phyloP scores from a whole-genome alignment of 768 basidiomycete species.

The Phanerochaete carnosa region DNA sequence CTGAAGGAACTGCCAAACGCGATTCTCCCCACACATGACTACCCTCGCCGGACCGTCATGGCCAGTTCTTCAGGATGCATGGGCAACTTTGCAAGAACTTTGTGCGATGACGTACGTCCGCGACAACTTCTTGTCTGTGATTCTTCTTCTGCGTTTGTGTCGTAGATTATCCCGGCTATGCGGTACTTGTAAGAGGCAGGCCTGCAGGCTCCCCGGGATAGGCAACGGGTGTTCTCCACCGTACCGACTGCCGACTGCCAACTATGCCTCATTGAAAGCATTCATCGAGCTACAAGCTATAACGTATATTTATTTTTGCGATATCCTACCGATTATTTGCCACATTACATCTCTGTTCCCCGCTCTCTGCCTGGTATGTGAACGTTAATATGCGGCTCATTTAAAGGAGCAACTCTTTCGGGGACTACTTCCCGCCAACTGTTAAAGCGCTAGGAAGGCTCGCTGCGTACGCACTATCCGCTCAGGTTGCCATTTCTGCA shows the following conservation, averaged over 20 bases:
- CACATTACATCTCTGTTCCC: not conserved
- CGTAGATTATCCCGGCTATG: not conserved
- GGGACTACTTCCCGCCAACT: not conserved
- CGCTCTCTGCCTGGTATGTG: not conserved
- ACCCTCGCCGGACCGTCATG: not conserved
- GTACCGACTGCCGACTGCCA: not conserved
- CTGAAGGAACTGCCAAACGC: not conserved
- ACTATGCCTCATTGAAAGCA: not conserved
- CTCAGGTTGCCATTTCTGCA: not conserved
- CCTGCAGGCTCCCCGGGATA: not conserved
- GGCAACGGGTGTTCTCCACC: not conserved
- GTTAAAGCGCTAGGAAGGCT: conserved; percentile 5
- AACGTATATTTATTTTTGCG: too few relatives aligned
- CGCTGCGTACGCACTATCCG: not conserved
- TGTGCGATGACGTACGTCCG: not conserved
- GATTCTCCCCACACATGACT: not conserved
- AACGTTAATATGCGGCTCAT: not conserved
- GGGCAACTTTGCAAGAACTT: not conserved
- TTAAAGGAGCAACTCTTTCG: conserved; percentile 2
- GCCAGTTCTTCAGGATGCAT: not conserved
- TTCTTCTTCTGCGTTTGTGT: not conserved
- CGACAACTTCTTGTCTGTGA: not conserved
- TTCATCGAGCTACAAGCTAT: too few relatives aligned
- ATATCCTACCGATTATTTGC: not conserved
- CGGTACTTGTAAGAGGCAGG: not conserved